phyloP scores from a whole-genome alignment of 495 filamentous ascomycete genomes.

The Xeromyces bisporus region DNA sequence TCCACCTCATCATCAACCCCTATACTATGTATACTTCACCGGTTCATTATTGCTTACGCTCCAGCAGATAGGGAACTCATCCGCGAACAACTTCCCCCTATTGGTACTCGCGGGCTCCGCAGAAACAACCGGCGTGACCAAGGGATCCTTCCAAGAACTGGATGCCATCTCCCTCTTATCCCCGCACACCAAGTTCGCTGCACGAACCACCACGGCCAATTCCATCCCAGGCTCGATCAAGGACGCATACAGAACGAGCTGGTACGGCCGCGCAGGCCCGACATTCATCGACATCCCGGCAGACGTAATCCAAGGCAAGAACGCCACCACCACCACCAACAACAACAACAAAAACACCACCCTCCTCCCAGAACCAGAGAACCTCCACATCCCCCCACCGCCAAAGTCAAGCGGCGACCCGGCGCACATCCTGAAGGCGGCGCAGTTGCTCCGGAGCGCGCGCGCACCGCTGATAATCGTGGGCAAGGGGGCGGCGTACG shows the following conservation, averaged over 20 bases:
- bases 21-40: not conserved
- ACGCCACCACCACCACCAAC: conserved; percentile 4
- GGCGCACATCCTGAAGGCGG: conserved; percentile 25
- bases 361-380: conserved; percentile 6
- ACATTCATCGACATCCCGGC: conserved; percentile 46
- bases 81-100: conserved; percentile 41
- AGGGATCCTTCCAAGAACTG: conserved; percentile 46
- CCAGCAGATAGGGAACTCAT: conserved; percentile 35
- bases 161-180: conserved; percentile 40
- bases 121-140: conserved; percentile 35
- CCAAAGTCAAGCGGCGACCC: conserved; percentile 29
- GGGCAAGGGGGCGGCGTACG: conserved; percentile 47
- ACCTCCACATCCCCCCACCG: conserved; percentile 14
- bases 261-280: conserved; percentile 41
- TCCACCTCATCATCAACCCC: not conserved
- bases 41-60: conserved; percentile 1
- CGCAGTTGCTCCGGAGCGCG: conserved; percentile 30
- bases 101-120: conserved; percentile 41
- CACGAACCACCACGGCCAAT: conserved; percentile 32
- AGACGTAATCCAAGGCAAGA: conserved; percentile 37
- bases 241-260: conserved; percentile 38
- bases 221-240: conserved; percentile 33
- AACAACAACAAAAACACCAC: conserved; percentile 5
- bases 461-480: conserved; percentile 39
- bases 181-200: conserved; percentile 40